A percentile compares a stretch with the other conserved stretches of the same genome.
Evolutionary conservation across 78 protist species (phyloP).

Genomic region (Dictyostelium intermedium): DNA sequence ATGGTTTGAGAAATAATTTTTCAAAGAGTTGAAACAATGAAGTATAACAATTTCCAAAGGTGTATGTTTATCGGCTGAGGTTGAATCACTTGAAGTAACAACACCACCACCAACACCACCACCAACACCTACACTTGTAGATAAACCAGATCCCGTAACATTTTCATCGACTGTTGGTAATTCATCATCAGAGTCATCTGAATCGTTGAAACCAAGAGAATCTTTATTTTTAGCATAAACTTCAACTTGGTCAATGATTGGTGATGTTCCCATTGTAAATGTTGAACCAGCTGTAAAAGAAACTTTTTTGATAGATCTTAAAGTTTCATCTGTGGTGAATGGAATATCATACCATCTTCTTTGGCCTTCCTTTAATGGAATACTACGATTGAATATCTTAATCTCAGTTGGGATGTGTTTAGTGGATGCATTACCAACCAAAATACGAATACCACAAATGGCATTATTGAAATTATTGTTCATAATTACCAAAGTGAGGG

Average conservation of each 20-base stretch:
- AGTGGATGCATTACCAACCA: constrained; percentile 68
- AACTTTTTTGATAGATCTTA: constrained; percentile 44
- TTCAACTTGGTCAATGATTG: constrained; percentile 82
- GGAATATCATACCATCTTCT: constrained; percentile 86
- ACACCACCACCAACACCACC: neutral
- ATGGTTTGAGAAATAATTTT: constrained; percentile 27
- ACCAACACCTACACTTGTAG: neutral
- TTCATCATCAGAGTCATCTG: constrained; percentile 4
- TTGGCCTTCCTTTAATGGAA: constrained; percentile 5
- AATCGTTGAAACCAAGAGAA: constrained; percentile 42
- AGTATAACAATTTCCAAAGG: constrained; percentile 23
- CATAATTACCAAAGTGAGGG: neutral
- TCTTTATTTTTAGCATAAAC: constrained; percentile 67
- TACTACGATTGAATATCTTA: constrained; percentile 23
- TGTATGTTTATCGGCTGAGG: neutral
- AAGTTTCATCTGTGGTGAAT: constrained; percentile 71
- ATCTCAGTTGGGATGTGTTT: constrained; percentile 67
- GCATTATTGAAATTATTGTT: constrained; percentile 51
- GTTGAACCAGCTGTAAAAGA: neutral
- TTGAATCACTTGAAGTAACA: neutral
- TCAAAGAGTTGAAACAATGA: constrained; percentile 4
- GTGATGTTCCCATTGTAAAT: constrained; percentile 18
- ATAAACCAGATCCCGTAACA: neutral
- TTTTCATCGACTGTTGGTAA: neutral
- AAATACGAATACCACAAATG: constrained; percentile 81